Evolutionary conservation across 352 stramenopile genomes (phyloP), one percentile per base, ranked within the genome.

Genomic region (Blastocystis sp.): DNA sequence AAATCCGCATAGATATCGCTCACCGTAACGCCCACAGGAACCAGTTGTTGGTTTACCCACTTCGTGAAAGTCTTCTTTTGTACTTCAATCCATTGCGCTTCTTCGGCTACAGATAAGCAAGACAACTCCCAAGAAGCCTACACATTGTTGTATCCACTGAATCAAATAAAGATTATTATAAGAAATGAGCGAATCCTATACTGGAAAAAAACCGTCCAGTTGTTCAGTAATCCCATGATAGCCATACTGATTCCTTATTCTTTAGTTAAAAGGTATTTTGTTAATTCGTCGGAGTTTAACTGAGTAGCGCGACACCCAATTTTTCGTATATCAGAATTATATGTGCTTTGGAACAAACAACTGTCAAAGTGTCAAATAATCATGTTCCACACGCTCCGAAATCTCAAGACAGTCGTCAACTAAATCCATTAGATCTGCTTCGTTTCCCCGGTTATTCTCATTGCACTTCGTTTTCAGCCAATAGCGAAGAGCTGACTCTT

Each of bases 61-160:
- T 81, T 81, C 7, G 70, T 81, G 43, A 81, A 81, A 24, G 70
- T 81, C 43, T 81, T 81, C 70, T 81, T 81, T 47, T 81, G 70
- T 39, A 81, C 47, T 64, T 81, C 37, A 81, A 81, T 81, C 70
- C 70, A 81, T 37, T 20, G 41, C n/a, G 70, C 70, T 81, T 81
- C 70, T 81, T 81, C 70, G 11, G 30, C 70, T 81, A 81, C 43
- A 26, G 4, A 30, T 81, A 63, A 37, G 18, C 13, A 8, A n/a
- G 11, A 47, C 37, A 63, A 45, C 7, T n/a, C 8, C 20, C 6
- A 20, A 45, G 47, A 9, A 43, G 30, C 70, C 34, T 81, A 81
- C 70, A 41, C 45, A 62, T 59, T 45, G 45, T 50, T 65, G 70
- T 81, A 62, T 81, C 50, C 11, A n/a, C 20, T n/a, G 20, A n/a